Evolutionary conservation across 176 grass and related monocot species (phyloP).

Genomic region (Themeda triandra): DNA sequence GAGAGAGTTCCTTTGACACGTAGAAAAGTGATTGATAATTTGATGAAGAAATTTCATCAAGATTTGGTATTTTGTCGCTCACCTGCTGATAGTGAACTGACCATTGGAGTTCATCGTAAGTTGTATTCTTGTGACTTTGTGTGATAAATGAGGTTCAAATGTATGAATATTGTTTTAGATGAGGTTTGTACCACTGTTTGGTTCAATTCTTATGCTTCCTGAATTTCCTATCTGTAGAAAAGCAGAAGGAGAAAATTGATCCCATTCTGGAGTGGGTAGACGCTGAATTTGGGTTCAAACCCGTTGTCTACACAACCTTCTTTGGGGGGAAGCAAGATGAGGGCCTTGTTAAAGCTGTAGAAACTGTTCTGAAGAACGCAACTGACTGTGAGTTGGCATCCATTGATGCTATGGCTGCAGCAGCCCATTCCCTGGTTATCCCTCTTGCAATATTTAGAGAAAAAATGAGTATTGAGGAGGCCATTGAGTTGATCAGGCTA

Average conservation of each 20-base stretch:
- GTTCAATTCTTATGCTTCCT: constrained; percentile 16
- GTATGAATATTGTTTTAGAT: neutral
- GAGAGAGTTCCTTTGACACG: constrained; percentile 93
- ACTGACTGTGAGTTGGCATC: constrained; percentile 74
- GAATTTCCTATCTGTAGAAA: constrained; percentile 43
- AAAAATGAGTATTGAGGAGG: constrained; percentile 73
- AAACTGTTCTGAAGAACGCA: constrained; percentile 55
- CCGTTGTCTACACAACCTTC: constrained; percentile 61
- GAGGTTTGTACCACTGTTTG: neutral
- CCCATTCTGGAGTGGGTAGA: constrained; percentile 84
- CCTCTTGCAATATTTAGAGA: constrained; percentile 71
- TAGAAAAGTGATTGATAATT: constrained; percentile 64
- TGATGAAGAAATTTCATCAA: constrained; percentile 88
- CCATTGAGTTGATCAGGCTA: constrained; percentile 86
- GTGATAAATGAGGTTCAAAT: neutral
- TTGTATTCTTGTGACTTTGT: constrained; percentile 17
- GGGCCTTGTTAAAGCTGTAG: constrained; percentile 56
- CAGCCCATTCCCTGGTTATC: constrained; percentile 89
- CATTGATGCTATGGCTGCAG: constrained; percentile 92
- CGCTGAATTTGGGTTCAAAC: constrained; percentile 77
- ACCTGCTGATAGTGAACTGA: constrained; percentile 75
- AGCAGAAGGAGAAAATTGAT: constrained; percentile 85
- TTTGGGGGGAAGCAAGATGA: constrained; percentile 84
- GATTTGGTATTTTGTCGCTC: constrained; percentile 89
- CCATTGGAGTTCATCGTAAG: constrained; percentile 67